Evolutionary conservation across 148 eudicot species (phyloP).

Genomic region (Talinum fruticosum): DNA sequence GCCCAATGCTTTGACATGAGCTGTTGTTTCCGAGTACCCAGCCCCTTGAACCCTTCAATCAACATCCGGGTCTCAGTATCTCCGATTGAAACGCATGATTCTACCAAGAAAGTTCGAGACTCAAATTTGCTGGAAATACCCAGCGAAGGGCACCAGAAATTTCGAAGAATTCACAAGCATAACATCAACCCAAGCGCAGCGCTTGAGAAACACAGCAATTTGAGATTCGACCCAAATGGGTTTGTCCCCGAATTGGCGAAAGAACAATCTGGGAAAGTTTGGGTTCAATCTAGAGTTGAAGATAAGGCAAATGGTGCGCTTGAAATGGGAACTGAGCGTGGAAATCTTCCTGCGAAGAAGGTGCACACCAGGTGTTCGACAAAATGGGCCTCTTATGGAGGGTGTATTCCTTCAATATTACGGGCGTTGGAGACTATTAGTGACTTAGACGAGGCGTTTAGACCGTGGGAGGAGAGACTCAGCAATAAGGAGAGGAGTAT

Average conservation of each 20-base stretch:
- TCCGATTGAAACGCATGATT: constrained; percentile 32
- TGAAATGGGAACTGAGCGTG: constrained; percentile 3
- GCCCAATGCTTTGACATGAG: constrained; percentile 45
- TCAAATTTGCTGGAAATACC: constrained; percentile 21
- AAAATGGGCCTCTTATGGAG: constrained; percentile 71
- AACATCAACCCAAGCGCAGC: constrained; percentile 20
- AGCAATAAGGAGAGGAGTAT: constrained; percentile 87
- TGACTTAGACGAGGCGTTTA: constrained; percentile 74
- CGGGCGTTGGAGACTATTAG: constrained; percentile 48
- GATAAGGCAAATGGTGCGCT: constrained; percentile 13
- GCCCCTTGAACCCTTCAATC: constrained; percentile 35
- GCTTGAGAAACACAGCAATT: constrained; percentile 24
- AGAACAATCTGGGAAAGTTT: constrained; percentile 15
- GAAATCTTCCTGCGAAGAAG: constrained; percentile 20
- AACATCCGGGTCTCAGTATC: constrained; percentile 33
- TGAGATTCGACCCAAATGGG: constrained; percentile 27
- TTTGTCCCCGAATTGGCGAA: constrained; percentile 16
- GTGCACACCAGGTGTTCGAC: constrained; percentile 66
- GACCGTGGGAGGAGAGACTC: constrained; percentile 72
- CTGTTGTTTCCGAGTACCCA: constrained; percentile 32
- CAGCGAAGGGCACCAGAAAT: constrained; percentile 27
- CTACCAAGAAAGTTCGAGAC: constrained; percentile 29
- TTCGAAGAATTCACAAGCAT: constrained; percentile 22
- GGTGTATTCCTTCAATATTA: constrained; percentile 60
- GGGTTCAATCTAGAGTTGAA: constrained; percentile 7